Evolutionary conservation across 441 rosid genomes (phyloP), one percentile per base, ranked within the genome.

Genomic region (Gossypium trilobum): DNA sequence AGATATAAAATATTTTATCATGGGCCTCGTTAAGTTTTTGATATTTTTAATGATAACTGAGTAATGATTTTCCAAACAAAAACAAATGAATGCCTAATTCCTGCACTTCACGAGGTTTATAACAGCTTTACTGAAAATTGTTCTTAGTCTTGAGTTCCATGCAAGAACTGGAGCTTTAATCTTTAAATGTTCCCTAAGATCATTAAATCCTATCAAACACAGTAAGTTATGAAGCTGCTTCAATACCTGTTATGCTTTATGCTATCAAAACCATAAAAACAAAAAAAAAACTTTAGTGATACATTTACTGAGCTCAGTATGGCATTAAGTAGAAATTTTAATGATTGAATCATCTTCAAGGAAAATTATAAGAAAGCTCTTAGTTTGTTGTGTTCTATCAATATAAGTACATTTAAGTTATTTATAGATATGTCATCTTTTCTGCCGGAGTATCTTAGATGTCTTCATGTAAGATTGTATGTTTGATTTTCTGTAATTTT

Each of bases 381-480:
- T n/a, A 65, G 33, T 65, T 44, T 65, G 29, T 65, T 46, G 70
- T 22, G 55, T 65, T 68, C 42, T 50, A 50, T 68, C 9, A n/a
- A 50, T 63, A 36, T 63, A 48, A 63, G 4, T 39, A 39, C 29
- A 50, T 51, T 16, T 9, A 33, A 33, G 51, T 39, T 50, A 23
- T 27, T 48, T 14, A 8, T 48, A 68, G 42, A 25, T 9, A 50
- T 27, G 23, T 27, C 16, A 48, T 8, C 2, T 50, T 65, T 65
- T 22, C 70, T 65, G 33, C 33, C 44, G 20, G 33, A 65, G 25
- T 48, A 23, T 48, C 16, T 50, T 68, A 14, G 8, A 50, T 25
- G 9, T 68, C 25, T 29, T 50, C 25, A 10, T 25, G 25, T 50
- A 68, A 14, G 59, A 8, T 52, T 50, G 20, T 27, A 68, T 6